Percentiles rank a stretch among this genome's conserved stretches.
Evolutionary conservation across 192 early-diverging fungal species (phyloP).

Genomic region (Coemansia sp.): DNA sequence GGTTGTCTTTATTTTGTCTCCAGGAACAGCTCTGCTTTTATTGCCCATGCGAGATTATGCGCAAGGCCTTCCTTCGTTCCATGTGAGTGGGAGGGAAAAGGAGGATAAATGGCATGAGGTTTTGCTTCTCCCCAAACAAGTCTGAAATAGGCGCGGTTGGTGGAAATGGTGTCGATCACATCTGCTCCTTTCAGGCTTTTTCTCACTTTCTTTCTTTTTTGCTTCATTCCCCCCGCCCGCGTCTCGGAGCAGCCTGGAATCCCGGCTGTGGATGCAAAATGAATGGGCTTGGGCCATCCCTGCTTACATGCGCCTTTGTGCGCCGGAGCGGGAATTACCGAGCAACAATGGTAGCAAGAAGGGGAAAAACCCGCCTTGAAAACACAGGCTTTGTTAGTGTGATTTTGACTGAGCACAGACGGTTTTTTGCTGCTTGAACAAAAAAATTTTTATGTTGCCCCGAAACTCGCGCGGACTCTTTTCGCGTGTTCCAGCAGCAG

Average conservation of each 20-base stretch:
- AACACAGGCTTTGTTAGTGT: not conserved
- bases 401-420: not conserved
- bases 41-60: constrained; percentile 7
- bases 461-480: not conserved
- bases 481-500: not conserved
- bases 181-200: not conserved
- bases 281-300: not conserved
- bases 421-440: not conserved
- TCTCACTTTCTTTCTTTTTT: not conserved
- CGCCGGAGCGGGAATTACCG: constrained; percentile 3
- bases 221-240: no score
- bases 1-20: not conserved
- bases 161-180: constrained; percentile 25
- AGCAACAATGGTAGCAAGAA: not conserved
- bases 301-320: not conserved
- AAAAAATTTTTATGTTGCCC: not conserved
- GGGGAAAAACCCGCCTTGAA: not conserved
- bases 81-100: not conserved
- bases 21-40: not conserved
- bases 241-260: not conserved
- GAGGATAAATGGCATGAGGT: constrained; percentile 1
- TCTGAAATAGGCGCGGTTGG: constrained; percentile 12
- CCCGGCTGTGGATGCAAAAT: not conserved
- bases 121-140: not conserved
- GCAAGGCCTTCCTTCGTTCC: not conserved